Evolutionary conservation across 192 early-diverging fungal genomes (phyloP).

Genomic region (Coemansia sp.): DNA sequence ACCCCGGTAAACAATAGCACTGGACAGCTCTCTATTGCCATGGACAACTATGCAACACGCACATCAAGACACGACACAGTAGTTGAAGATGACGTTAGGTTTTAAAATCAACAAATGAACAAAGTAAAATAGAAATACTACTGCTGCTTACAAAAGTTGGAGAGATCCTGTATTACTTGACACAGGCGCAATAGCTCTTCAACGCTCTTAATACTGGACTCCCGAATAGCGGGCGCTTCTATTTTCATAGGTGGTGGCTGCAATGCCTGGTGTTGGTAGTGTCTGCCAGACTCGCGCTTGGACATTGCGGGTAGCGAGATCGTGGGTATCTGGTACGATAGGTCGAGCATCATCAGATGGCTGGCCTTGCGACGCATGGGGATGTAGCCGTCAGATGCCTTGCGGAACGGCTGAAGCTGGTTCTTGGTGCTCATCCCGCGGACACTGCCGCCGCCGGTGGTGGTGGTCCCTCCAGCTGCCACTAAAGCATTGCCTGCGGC

Average conservation of each 20-base stretch:
- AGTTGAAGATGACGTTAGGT: conserved; percentile 9
- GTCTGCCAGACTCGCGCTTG: not conserved
- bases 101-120: not conserved
- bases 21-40: not conserved
- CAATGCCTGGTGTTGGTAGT: not conserved
- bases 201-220: not conserved
- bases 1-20: not conserved
- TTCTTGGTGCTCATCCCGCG: not conserved
- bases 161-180: not conserved
- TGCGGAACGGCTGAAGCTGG: not conserved
- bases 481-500: too few species aligned
- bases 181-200: conserved; percentile 5
- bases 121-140: not conserved
- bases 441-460: not conserved
- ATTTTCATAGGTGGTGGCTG: not conserved
- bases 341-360: conserved; percentile 3
- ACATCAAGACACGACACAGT: conserved; percentile 19
- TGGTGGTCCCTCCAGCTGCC: too few species aligned
- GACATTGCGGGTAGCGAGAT: not conserved
- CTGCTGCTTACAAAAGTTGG: not conserved
- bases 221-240: not conserved
- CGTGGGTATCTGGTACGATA: not conserved
- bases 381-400: not conserved
- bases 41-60: not conserved
- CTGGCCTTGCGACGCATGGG: not conserved